Base-by-base conservation (phyloP, 441 rosid genomes). In the Metrosideros polymorpha region DNA sequence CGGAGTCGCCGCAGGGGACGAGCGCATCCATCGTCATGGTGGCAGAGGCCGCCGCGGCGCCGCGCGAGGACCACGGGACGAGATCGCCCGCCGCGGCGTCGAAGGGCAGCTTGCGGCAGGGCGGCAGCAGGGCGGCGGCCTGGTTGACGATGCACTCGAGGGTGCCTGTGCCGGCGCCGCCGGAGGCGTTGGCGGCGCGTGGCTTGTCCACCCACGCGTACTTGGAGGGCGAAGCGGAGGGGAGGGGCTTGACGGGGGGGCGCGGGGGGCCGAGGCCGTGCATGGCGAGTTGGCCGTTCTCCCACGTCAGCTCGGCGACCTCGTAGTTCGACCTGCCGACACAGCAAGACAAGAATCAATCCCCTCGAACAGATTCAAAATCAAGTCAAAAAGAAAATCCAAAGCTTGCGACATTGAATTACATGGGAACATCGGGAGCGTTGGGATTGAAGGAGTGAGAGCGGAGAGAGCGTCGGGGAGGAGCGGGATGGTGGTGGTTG, bases 301-400 rank as follows among this genome's bases (percentile, higher is more conserved):
- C 93, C 99, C 99, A 96, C 79, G 99, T 95, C 87, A 97, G 91
- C 92, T 97, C 99, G 24, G 99, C 95, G 50, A 96, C 97, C 91
- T 93, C 98, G 57, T 92, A 93, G 86, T 92, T 93, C 83, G 88
- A 87, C 92, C 99, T 97, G 94, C 86, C n/a, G 79, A 56, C 30
- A 75, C 59, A 56, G 24, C 6, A 53, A 25, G 30, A 61, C 30
- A 61, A 9, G 4, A n/a, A 54, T 47, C 18, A 39, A 61, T n/a
- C 10, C 19, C 32, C 59, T 82, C 30, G 32, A 39, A 22, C 43
- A 18, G 12, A 13, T 53, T 71, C 52, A 75, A 59, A 50, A 50
- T 7, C 15, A 66, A 18, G 14, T 50, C 50, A 18, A 51, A 18
- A 43, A 42, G 35, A 22, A 10, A 55, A 19, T 82, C 27, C n/a